Conservation (phyloP, 1,139 yeast species). For the Insectozyma bohioensis region DNA sequence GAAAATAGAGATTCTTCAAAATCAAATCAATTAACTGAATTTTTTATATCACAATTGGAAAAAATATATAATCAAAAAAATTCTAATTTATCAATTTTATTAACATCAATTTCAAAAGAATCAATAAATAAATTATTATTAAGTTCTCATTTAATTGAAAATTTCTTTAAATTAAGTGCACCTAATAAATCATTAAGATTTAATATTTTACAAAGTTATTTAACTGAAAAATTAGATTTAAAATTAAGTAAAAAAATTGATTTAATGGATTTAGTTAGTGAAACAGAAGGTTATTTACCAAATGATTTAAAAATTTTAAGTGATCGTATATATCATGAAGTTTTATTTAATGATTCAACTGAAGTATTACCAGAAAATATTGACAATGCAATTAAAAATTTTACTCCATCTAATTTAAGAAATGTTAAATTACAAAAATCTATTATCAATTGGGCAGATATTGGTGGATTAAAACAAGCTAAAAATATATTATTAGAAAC, state of each 20-base stretch:
- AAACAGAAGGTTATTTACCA: slow-evolving; percentile 89
- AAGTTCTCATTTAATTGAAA: slow-evolving; percentile 71
- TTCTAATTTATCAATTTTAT: slow-evolving; percentile 53
- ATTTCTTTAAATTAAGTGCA: slow-evolving; percentile 57
- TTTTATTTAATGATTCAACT: slow-evolving; percentile 35
- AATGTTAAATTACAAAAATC: slow-evolving; percentile 87
- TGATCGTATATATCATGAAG: slow-evolving; percentile 74
- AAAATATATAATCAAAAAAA: slow-evolving; percentile 37
- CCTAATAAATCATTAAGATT: slow-evolving; percentile 69
- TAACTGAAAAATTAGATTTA: slow-evolving; percentile 32
- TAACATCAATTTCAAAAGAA: slow-evolving; percentile 65
- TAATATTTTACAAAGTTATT: slow-evolving; percentile 48
- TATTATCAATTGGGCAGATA: slow-evolving; percentile 76
- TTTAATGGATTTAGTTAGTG: slow-evolving; percentile 68
- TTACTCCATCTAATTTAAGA: slow-evolving; percentile 76
- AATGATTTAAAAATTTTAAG: slow-evolving; percentile 71
- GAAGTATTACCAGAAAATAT: slow-evolving; percentile 38
- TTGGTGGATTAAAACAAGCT: slow-evolving; percentile 83
- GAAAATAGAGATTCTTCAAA: slow-evolving; percentile 67
- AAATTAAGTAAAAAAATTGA: slow-evolving; percentile 45
- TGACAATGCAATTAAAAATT: slow-evolving; percentile 60
- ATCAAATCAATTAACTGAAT: slow-evolving; percentile 59
- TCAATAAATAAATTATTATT: slow-evolving; percentile 60
- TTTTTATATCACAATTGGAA: slow-evolving; percentile 37
- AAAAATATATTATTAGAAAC: slow-evolving; percentile 80